These are phyloP conservation scores for Pichia sp. DNA, from an alignment of 1,139 yeast species.

Conservation along the genomic window DNA sequence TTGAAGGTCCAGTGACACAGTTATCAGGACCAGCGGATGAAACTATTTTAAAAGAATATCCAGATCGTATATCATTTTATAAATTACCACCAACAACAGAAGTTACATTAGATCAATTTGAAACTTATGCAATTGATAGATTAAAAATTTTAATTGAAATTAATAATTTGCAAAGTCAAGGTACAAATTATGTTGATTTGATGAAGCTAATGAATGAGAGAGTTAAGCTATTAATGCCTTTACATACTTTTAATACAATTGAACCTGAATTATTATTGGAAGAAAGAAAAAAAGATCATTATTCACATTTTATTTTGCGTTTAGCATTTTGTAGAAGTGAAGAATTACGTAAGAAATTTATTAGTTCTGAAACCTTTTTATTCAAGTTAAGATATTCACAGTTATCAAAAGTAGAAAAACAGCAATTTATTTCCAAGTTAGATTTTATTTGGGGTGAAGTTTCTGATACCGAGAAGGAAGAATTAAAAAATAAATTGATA, in stretches of 20 bases:
- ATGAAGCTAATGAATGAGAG: slow-evolving; percentile 61
- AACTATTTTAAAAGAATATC: slow-evolving; percentile 28
- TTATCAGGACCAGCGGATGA: slow-evolving; percentile 10
- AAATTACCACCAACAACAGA: slow-evolving; percentile 72
- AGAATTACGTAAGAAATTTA: slow-evolving; percentile 73
- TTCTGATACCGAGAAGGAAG: slow-evolving; percentile 50
- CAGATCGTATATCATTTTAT: slow-evolving; percentile 60
- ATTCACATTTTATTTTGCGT: slow-evolving; percentile 81
- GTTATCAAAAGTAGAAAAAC: slow-evolving; percentile 65
- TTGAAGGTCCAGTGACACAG: slow-evolving; percentile 34
- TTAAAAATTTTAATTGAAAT: slow-evolving; percentile 77
- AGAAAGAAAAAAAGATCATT: slow-evolving; percentile 83
- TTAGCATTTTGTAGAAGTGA: slow-evolving; percentile 88
- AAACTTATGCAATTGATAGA: slow-evolving; percentile 91
- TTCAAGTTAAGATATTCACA: slow-evolving; percentile 67
- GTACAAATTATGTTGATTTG: slow-evolving; percentile 57
- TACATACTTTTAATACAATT: slow-evolving; percentile 32
- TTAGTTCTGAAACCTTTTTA: slow-evolving; percentile 66
- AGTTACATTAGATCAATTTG: slow-evolving; percentile 86
- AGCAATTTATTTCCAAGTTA: slow-evolving; percentile 54
- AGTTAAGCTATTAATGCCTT: slow-evolving; percentile 59
- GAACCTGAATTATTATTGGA: slow-evolving; percentile 27
- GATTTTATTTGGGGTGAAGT: slow-evolving; percentile 72
- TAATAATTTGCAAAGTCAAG: slow-evolving; percentile 66
- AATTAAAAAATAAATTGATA: slow-evolving; percentile 44